phyloP scores from a whole-genome alignment of 2,329 filamentous ascomycete species.

The Coleophoma crateriformis region DNA sequence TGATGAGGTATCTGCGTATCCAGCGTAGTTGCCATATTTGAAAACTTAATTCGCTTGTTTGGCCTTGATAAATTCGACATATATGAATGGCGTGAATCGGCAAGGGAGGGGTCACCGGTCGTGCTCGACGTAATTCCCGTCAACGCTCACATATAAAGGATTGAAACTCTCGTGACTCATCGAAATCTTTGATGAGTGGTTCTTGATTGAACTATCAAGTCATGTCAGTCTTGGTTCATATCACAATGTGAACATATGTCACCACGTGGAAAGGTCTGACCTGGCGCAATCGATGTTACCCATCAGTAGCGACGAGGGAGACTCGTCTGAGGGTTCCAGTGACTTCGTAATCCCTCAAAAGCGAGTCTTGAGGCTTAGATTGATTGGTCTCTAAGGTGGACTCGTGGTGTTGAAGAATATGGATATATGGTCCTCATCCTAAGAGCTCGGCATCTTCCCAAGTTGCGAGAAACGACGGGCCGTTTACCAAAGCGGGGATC shows the following conservation, averaged over 20 bases:
- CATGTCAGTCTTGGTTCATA: too few species aligned
- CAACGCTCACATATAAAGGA: constrained; percentile 11
- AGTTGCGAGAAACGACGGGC: neutral
- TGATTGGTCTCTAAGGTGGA: constrained; percentile 11
- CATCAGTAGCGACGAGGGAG: constrained; percentile 10
- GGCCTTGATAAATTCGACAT: constrained; percentile 25
- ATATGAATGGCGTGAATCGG: constrained; percentile 16
- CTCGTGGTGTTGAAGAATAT: constrained; percentile 20
- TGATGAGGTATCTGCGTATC: constrained; percentile 27
- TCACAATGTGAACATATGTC: neutral
- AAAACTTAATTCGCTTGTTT: constrained; percentile 27
- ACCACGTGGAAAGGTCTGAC: constrained; percentile 26
- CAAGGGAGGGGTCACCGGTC: constrained; percentile 17
- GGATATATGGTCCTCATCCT: constrained; percentile 12
- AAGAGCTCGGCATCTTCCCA: constrained; percentile 16
- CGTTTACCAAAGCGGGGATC: neutral
- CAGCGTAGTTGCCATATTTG: constrained; percentile 28
- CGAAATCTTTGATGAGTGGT: constrained; percentile 7
- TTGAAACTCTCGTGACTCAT: constrained; percentile 15
- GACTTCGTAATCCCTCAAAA: constrained; percentile 7
- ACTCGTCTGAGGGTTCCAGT: constrained; percentile 7
- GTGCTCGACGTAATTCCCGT: constrained; percentile 22
- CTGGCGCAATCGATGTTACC: constrained; percentile 22
- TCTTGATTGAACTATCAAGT: too few species aligned
- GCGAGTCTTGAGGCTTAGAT: constrained; percentile 6